phyloP scores from a whole-genome alignment of 1,139 yeast genomes.

The Meyerozyma carpophila region DNA sequence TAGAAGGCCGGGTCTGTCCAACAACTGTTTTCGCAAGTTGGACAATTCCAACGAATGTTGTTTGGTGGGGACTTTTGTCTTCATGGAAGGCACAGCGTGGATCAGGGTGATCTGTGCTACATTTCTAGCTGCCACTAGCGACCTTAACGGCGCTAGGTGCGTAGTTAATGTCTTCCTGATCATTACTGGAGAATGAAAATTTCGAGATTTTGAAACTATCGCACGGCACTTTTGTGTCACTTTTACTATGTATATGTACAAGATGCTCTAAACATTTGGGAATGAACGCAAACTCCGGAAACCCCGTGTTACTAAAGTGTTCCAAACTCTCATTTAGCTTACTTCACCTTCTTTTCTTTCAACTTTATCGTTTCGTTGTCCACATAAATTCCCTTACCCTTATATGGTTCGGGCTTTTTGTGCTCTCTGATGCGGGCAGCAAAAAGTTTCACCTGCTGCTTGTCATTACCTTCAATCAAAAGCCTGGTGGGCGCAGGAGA shows the following conservation, averaged over 20 bases:
- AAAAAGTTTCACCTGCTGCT: slow-evolving; percentile 80
- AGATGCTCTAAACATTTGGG: not conserved
- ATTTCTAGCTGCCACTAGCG: slow-evolving; percentile 20
- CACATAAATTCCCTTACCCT: slow-evolving; percentile 95
- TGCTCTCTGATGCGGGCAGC: slow-evolving; percentile 84
- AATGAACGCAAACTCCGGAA: too few relatives aligned
- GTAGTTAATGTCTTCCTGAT: not conserved
- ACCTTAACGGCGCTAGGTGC: slow-evolving; percentile 2
- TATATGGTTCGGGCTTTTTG: slow-evolving; percentile 97
- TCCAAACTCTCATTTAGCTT: slow-evolving; percentile 7
- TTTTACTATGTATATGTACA: slow-evolving; percentile 1
- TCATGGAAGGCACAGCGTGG: slow-evolving; percentile 46
- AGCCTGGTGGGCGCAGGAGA: slow-evolving; percentile 88
- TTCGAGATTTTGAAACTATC: slow-evolving; percentile 2
- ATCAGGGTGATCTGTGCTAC: slow-evolving; percentile 52
- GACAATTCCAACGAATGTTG: slow-evolving; percentile 55
- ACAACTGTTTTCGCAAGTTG: slow-evolving; percentile 60
- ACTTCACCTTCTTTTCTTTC: slow-evolving; percentile 91
- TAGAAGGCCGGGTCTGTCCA: slow-evolving; percentile 75
- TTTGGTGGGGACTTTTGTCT: slow-evolving; percentile 36
- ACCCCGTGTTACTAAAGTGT: too few relatives aligned
- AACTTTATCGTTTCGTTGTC: slow-evolving; percentile 86
- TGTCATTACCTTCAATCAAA: slow-evolving; percentile 80
- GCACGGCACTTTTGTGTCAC: not conserved
- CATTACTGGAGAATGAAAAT: slow-evolving; percentile 4